phyloP scores from a whole-genome alignment of 169 alveolate genomes.

The Cryptosporidium sp. region DNA sequence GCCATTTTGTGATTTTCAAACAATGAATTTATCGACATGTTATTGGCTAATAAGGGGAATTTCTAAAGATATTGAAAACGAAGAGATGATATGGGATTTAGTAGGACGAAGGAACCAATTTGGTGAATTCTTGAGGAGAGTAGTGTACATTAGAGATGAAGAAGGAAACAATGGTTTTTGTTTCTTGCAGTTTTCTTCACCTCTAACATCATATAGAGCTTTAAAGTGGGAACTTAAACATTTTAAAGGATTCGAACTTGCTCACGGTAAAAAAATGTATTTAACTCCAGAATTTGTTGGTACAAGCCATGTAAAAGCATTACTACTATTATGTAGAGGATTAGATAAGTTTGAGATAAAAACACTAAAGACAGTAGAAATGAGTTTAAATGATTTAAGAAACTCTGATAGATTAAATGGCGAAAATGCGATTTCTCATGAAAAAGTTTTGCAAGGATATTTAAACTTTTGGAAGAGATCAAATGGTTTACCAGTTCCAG shows the following conservation, averaged over 20 bases:
- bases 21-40: constrained; percentile 56
- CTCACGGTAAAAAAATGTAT: background rate
- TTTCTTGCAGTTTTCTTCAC: constrained; percentile 66
- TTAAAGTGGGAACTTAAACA: constrained; percentile 48
- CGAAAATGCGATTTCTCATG: background rate
- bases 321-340: constrained; percentile 1
- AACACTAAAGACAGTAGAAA: constrained; percentile 2
- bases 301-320: constrained; percentile 32
- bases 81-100: constrained; percentile 40
- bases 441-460: background rate
- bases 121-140: constrained; percentile 44
- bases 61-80: constrained; percentile 17
- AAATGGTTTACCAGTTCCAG: background rate
- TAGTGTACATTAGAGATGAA: constrained; percentile 62
- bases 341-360: constrained; percentile 28
- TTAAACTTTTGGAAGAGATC: constrained; percentile 51
- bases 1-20: constrained; percentile 15
- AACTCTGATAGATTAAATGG: background rate
- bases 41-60: constrained; percentile 61
- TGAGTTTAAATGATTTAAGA: background rate
- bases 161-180: constrained; percentile 51
- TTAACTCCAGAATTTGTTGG: constrained; percentile 54
- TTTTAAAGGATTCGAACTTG: background rate
- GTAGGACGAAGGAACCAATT: constrained; percentile 29
- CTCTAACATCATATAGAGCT: constrained; percentile 62